These are phyloP conservation scores for Alternaria burnsii DNA, from an alignment of 2,329 filamentous ascomycete genomes.

Conservation along the genomic window DNA sequence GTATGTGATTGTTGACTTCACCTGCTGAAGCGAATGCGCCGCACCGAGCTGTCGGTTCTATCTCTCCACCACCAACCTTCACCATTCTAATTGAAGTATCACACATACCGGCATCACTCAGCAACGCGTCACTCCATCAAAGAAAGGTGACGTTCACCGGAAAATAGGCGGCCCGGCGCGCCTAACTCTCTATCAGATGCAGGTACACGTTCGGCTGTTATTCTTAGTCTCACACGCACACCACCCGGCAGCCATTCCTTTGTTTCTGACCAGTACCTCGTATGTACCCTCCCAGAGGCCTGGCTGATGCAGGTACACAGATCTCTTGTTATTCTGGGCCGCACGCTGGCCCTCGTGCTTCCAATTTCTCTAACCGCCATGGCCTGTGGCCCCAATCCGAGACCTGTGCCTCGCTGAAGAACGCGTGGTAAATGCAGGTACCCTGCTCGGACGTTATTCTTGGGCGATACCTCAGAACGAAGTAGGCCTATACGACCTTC, in stretches of 20 bases:
- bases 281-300: conserved; percentile 1
- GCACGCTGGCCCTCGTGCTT: conserved; percentile 1
- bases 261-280: neutral
- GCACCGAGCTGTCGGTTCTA: conserved; percentile 16
- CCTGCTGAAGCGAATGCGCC: conserved; percentile 19
- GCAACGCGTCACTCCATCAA: neutral
- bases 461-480: neutral
- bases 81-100: conserved; percentile 36
- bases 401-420: conserved; percentile 7
- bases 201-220: conserved; percentile 24
- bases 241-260: neutral
- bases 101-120: conserved; percentile 5
- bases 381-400: conserved; percentile 2
- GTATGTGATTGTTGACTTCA: conserved; percentile 12
- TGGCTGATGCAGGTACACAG: conserved; percentile 16
- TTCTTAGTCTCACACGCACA: conserved; percentile 21
- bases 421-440: conserved; percentile 11
- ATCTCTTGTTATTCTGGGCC: conserved; percentile 7
- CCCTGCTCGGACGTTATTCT: conserved; percentile 5
- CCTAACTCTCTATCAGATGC: conserved; percentile 27
- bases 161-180: conserved; percentile 18
- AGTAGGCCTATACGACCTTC: neutral
- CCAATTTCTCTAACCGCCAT: conserved; percentile 1
- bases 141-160: conserved; percentile 4
- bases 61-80: conserved; percentile 22